Evolutionary conservation across 2,329 filamentous ascomycete species (phyloP).

Genomic region (Pseudogymnoascus sp.): DNA sequence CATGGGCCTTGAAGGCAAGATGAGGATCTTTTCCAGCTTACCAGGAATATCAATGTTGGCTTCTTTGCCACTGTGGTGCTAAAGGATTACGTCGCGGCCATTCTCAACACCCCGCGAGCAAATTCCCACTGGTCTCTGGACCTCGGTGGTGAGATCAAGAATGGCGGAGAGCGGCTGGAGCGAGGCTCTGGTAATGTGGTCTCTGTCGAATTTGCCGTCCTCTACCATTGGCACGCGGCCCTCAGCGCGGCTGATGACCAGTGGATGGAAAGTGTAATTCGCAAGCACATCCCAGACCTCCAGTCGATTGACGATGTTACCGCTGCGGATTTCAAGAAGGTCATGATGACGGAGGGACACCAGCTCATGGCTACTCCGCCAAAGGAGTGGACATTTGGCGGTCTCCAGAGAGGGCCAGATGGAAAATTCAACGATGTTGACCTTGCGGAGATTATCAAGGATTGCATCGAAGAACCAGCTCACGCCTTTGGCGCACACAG

Average conservation of each 20-base stretch:
- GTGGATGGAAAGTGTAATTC: conserved; percentile 37
- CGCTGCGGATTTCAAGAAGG: conserved; percentile 33
- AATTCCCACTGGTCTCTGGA: conserved; percentile 38
- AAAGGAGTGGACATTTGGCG: conserved; percentile 36
- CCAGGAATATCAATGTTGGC: conserved; percentile 39
- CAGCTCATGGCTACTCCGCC: conserved; percentile 28
- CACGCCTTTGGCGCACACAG: conserved; percentile 44
- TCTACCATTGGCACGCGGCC: conserved; percentile 40
- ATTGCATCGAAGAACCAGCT: conserved; percentile 39
- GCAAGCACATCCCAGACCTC: conserved; percentile 29
- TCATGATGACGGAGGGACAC: conserved; percentile 32
- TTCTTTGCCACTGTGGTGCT: conserved; percentile 38
- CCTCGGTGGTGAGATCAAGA: conserved; percentile 38
- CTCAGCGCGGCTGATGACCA: conserved; percentile 36
- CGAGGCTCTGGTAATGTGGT: conserved; percentile 37
- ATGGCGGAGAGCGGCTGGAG: conserved; percentile 31
- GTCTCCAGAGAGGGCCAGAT: conserved; percentile 32
- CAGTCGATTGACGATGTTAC: conserved; percentile 36
- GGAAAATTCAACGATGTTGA: conserved; percentile 36
- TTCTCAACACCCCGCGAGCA: conserved; percentile 36
- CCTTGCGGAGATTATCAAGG: conserved; percentile 37
- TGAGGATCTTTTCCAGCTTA: conserved; percentile 39
- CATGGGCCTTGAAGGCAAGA: conserved; percentile 31
- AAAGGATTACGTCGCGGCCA: conserved; percentile 39
- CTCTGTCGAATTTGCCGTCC: conserved; percentile 38